phyloP scores from a whole-genome alignment of 2,329 filamentous ascomycete genomes.

The Venturiaceae sp. region DNA sequence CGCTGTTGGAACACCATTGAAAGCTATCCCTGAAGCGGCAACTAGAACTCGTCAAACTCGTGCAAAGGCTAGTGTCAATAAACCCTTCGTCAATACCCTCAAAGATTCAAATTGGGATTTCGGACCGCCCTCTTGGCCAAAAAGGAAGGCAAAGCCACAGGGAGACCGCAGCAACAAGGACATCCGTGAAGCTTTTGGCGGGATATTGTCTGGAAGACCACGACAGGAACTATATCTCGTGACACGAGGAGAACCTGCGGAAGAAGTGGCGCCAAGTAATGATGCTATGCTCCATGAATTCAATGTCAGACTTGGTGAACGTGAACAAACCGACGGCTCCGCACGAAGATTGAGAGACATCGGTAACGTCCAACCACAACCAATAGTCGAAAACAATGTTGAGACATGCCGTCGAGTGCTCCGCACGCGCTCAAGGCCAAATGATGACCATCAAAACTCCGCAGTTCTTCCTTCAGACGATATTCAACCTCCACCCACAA shows the following conservation, averaged over 20 bases:
- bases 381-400: not conserved
- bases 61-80: slow-evolving; percentile 15
- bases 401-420: not conserved
- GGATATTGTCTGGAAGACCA: not conserved
- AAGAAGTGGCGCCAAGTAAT: not conserved
- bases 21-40: slow-evolving; percentile 14
- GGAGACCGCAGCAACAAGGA: not conserved
- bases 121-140: slow-evolving; percentile 9
- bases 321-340: not conserved
- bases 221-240: not conserved
- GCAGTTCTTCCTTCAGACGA: slow-evolving; percentile 6
- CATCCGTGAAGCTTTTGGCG: not conserved
- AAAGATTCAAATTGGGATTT: slow-evolving; percentile 15
- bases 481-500: slow-evolving; percentile 10
- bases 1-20: slow-evolving; percentile 14
- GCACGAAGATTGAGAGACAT: not conserved
- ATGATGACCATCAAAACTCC: not conserved
- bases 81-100: slow-evolving; percentile 19
- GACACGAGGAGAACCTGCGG: not conserved
- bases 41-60: slow-evolving; percentile 12
- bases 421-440: not conserved
- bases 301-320: not conserved
- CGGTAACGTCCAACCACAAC: not conserved
- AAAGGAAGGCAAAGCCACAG: slow-evolving; percentile 1
- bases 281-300: not conserved